These are phyloP conservation scores for Pseudocercospora crystallina DNA, from an alignment of 2,329 filamentous ascomycete species.

Conservation along the genomic window DNA sequence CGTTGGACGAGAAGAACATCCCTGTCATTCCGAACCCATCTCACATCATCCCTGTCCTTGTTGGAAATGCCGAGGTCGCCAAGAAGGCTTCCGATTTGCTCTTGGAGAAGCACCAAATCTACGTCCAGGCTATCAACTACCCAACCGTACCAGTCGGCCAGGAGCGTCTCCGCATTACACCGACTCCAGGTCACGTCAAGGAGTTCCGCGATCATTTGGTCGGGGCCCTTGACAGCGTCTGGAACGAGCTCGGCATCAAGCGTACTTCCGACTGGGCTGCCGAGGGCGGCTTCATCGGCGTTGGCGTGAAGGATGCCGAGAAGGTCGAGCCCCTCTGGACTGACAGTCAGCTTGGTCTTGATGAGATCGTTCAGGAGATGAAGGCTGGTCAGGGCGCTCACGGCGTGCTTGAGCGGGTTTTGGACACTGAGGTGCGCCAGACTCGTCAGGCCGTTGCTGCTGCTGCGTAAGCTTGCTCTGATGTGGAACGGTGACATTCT, in stretches of 20 bases:
- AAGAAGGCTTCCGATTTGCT: constrained; percentile 91
- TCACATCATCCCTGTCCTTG: constrained; percentile 90
- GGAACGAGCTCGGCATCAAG: constrained; percentile 85
- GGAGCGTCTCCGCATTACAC: constrained; percentile 92
- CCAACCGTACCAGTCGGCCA: constrained; percentile 97
- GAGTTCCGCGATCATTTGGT: constrained; percentile 85
- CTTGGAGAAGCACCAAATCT: constrained; percentile 85
- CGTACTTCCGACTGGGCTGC: constrained; percentile 89
- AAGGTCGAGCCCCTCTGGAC: constrained; percentile 81
- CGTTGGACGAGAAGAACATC: constrained; percentile 75
- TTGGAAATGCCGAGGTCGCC: constrained; percentile 89
- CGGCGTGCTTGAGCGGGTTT: constrained; percentile 49
- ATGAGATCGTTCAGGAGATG: constrained; percentile 64
- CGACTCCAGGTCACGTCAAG: constrained; percentile 86
- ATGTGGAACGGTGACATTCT: not conserved
- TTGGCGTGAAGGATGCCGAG: constrained; percentile 68
- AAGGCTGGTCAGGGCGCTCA: constrained; percentile 44
- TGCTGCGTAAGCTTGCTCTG: constrained; percentile 28
- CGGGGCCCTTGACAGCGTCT: constrained; percentile 80
- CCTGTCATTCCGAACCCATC: constrained; percentile 97
- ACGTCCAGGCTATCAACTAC: constrained; percentile 99
- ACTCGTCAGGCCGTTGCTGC: constrained; percentile 45
- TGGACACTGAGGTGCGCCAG: constrained; percentile 48
- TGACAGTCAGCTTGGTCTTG: constrained; percentile 78
- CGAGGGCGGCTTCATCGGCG: constrained; percentile 90